Conservation (phyloP, 73 alveolate genomes). For the Paramecium sonneborni region DNA sequence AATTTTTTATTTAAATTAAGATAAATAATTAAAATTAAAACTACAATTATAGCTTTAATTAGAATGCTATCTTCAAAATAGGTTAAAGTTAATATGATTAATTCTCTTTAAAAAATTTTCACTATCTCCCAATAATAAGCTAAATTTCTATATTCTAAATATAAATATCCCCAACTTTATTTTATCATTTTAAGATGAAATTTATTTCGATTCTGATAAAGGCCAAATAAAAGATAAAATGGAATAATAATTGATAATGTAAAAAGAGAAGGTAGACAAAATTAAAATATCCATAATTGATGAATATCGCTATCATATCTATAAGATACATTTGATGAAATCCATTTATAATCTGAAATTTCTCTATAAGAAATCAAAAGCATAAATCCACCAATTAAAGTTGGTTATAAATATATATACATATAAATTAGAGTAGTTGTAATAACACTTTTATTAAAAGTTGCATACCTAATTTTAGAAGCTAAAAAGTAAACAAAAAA, state of each 20-base stretch:
- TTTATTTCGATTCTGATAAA: not conserved
- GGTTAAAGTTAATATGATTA: constrained; percentile 4
- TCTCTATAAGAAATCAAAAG: not conserved
- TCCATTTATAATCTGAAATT: constrained; percentile 9
- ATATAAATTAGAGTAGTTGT: constrained; percentile 16
- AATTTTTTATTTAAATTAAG: not conserved
- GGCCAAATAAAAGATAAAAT: not conserved
- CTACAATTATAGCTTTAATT: not conserved
- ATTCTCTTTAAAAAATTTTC: not conserved
- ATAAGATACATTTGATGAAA: constrained; percentile 13
- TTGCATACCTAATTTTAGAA: not conserved
- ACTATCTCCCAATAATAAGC: constrained; percentile 55
- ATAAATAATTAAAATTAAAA: not conserved
- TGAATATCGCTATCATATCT: not conserved
- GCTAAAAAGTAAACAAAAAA: not conserved
- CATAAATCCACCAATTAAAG: constrained; percentile 8
- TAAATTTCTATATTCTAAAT: not conserved
- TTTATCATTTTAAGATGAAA: not conserved
- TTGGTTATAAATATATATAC: constrained; percentile 16
- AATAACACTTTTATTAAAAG: not conserved
- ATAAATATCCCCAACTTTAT: constrained; percentile 14
- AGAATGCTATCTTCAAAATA: constrained; percentile 1
- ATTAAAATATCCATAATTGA: not conserved
- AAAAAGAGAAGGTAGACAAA: not conserved
- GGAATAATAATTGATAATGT: not conserved